These are phyloP conservation scores for Phaeomoniella chlamydospora DNA, from an alignment of 2,329 filamentous ascomycete species.

Conservation along the genomic window DNA sequence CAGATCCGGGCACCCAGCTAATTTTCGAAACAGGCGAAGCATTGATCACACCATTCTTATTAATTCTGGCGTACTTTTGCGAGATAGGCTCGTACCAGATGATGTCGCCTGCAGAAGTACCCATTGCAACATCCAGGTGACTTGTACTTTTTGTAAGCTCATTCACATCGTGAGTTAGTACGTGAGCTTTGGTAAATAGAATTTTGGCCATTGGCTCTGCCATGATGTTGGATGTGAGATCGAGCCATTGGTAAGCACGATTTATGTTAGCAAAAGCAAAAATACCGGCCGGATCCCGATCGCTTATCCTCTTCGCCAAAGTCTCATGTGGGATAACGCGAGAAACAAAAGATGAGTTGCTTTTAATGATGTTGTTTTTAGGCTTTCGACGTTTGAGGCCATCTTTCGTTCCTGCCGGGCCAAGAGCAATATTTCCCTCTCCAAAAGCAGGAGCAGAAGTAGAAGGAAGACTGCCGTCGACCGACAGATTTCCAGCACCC, in stretches of 20 bases:
- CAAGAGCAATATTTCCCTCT: constrained; percentile 65
- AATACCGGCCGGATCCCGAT: constrained; percentile 62
- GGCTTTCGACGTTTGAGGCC: constrained; percentile 70
- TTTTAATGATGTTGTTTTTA: constrained; percentile 97
- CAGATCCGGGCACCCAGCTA: constrained; percentile 84
- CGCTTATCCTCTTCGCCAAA: constrained; percentile 62
- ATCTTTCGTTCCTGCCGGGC: constrained; percentile 48
- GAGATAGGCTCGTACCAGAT: constrained; percentile 98
- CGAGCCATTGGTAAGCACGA: constrained; percentile 89
- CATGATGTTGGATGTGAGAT: constrained; percentile 56
- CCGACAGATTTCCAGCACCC: constrained; percentile 27
- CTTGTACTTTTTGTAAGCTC: constrained; percentile 59
- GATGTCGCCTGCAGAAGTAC: constrained; percentile 90
- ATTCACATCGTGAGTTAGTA: constrained; percentile 89
- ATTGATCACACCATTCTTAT: constrained; percentile 93
- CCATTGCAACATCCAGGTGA: constrained; percentile 86
- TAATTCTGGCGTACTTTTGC: constrained; percentile 86
- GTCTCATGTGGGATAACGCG: constrained; percentile 82
- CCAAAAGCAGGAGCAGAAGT: constrained; percentile 56
- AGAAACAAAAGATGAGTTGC: constrained; percentile 97
- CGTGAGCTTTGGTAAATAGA: constrained; percentile 90
- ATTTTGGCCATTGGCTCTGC: constrained; percentile 91
- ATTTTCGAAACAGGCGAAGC: constrained; percentile 74
- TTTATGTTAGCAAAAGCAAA: constrained; percentile 95
- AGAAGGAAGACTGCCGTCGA: constrained; percentile 20